These are phyloP conservation scores for Sporormia fimetaria DNA, from an alignment of 495 filamentous ascomycete species.

Conservation along the genomic window DNA sequence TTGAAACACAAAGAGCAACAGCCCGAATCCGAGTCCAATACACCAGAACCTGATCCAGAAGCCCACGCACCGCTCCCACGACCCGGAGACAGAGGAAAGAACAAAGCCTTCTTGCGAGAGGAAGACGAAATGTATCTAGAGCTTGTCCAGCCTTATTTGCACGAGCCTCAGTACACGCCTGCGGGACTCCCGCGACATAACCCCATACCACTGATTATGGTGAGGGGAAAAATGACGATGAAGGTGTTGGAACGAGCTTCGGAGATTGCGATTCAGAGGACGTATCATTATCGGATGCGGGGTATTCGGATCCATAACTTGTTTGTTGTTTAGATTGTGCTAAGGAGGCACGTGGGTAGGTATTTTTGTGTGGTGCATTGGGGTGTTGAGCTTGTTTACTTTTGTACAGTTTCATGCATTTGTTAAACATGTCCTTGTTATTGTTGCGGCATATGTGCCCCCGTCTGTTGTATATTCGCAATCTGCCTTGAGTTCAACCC, in stretches of 20 bases:
- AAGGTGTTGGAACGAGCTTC: conserved; percentile 48
- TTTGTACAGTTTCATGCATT: no score
- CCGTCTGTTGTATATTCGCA: no score
- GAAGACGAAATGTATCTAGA: conserved; percentile 1
- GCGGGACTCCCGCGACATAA: conserved; percentile 61
- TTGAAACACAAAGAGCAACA: neutral
- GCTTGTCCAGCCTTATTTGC: conserved; percentile 63
- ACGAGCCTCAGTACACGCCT: conserved; percentile 59
- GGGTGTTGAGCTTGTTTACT: no score
- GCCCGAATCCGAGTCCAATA: neutral
- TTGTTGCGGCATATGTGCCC: no score
- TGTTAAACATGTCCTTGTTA: no score
- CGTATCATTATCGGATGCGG: conserved; percentile 72
- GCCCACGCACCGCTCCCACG: no score
- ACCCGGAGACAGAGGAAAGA: neutral
- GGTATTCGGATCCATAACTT: conserved; percentile 71
- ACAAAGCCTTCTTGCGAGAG: conserved; percentile 1
- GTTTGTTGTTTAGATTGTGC: conserved; percentile 54
- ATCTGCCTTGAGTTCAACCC: no score
- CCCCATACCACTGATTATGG: conserved; percentile 74
- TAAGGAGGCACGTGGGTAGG: no score
- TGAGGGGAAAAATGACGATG: conserved; percentile 58
- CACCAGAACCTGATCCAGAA: no score
- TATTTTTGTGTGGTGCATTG: no score
- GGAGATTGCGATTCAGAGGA: conserved; percentile 58